Evolutionary conservation across 192 early-diverging fungal species (phyloP).

Genomic region (Coemansia aciculifera): DNA sequence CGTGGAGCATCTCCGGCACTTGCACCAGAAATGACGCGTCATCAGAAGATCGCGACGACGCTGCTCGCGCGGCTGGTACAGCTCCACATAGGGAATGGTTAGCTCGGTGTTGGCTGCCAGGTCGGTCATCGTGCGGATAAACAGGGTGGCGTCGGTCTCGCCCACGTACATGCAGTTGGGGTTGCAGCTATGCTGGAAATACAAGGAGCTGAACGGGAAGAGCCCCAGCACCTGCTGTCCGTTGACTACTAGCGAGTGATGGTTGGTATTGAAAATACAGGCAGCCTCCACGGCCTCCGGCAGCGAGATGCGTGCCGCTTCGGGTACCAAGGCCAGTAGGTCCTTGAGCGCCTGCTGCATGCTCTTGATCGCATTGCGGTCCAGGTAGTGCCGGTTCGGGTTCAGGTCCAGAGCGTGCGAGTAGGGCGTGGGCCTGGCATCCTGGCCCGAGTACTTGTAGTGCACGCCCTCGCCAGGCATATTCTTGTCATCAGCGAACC

Average conservation of each 20-base stretch:
- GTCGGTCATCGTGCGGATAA: constrained; percentile 60
- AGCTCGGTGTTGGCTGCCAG: constrained; percentile 63
- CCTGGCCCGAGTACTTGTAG: constrained; percentile 14
- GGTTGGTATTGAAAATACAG: constrained; percentile 68
- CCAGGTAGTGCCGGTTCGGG: constrained; percentile 53
- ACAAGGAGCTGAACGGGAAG: constrained; percentile 71
- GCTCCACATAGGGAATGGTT: constrained; percentile 68
- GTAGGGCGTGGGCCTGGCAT: constrained; percentile 28
- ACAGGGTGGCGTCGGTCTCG: constrained; percentile 56
- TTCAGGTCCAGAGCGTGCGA: constrained; percentile 42
- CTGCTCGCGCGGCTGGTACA: constrained; percentile 69
- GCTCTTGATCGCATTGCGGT: constrained; percentile 39
- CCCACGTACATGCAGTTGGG: constrained; percentile 73
- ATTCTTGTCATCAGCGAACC: constrained; percentile 19
- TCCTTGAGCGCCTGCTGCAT: constrained; percentile 47
- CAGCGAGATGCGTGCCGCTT: constrained; percentile 29
- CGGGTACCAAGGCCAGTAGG: constrained; percentile 45
- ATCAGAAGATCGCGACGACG: constrained; percentile 66
- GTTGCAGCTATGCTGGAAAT: constrained; percentile 72
- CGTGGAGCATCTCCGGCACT: constrained; percentile 67
- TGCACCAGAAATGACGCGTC: constrained; percentile 76
- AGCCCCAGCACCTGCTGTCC: constrained; percentile 63
- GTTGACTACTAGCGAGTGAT: constrained; percentile 60
- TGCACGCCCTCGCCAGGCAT: neutral
- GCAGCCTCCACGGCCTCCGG: constrained; percentile 57